Conservation (phyloP, 306 rosid genomes). For the Prunus padus region DNA sequence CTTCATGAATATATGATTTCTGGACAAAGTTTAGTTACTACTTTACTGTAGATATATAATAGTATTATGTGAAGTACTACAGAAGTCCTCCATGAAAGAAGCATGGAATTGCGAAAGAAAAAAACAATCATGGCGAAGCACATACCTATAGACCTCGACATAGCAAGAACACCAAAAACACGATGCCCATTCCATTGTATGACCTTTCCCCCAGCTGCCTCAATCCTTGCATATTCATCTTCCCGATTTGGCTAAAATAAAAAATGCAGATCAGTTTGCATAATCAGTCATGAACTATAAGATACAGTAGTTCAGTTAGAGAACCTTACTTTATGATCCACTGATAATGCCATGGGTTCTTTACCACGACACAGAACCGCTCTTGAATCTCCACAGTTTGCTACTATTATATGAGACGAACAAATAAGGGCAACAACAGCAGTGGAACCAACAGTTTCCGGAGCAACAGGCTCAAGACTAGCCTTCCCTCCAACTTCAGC, state of each 20-base stretch:
- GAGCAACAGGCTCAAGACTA: slow-evolving; percentile 63
- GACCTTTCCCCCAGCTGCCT: slow-evolving; percentile 93
- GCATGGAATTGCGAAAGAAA: slow-evolving; percentile 1
- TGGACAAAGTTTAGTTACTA: too few species aligned
- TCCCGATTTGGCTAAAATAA: slow-evolving; percentile 76
- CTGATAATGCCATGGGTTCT: slow-evolving; percentile 81
- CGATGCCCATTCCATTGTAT: slow-evolving; percentile 94
- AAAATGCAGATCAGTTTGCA: slow-evolving; percentile 30
- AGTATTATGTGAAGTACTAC: neutral
- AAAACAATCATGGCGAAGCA: slow-evolving; percentile 5
- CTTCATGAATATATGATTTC: neutral
- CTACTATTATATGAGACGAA: slow-evolving; percentile 80
- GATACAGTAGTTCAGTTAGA: slow-evolving; percentile 17
- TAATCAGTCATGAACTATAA: slow-evolving; percentile 4
- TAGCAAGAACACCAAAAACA: slow-evolving; percentile 87
- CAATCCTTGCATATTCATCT: slow-evolving; percentile 85
- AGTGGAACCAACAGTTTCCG: slow-evolving; percentile 94
- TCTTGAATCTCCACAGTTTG: slow-evolving; percentile 92
- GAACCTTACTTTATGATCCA: slow-evolving; percentile 72
- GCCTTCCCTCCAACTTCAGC: slow-evolving; percentile 76
- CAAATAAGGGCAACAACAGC: slow-evolving; percentile 75
- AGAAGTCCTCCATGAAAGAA: neutral
- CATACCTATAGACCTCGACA: slow-evolving; percentile 94
- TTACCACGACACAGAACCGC: slow-evolving; percentile 90
- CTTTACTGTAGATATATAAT: neutral